Evolutionary conservation across 1,284 basidiomycete species (phyloP).

Genomic region (Veloboletus limbatus): DNA sequence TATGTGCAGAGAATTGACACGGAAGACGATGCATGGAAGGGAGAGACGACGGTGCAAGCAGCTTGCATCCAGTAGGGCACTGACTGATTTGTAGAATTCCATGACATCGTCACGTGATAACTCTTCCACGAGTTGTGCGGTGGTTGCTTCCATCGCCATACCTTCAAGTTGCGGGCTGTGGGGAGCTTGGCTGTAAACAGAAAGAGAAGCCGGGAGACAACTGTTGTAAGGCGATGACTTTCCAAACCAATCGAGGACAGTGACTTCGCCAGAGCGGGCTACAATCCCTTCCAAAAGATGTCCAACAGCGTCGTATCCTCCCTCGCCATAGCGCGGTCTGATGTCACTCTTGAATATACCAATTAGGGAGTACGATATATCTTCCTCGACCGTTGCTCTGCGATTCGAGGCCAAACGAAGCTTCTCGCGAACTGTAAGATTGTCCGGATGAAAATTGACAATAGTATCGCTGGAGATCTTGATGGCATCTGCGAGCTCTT

Average conservation of each 20-base stretch:
- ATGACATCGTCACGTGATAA: background rate
- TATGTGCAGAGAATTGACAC: background rate
- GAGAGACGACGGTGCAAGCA: conserved; percentile 1
- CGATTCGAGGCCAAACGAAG: conserved; percentile 13
- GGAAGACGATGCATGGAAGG: conserved; percentile 8
- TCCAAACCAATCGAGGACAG: conserved; percentile 16
- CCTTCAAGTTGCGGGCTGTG: background rate
- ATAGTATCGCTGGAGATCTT: conserved; percentile 10
- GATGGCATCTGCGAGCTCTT: conserved; percentile 15
- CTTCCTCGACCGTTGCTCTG: conserved; percentile 12
- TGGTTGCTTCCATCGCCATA: background rate
- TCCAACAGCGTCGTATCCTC: conserved; percentile 11
- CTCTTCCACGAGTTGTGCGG: background rate
- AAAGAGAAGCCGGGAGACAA: conserved; percentile 9
- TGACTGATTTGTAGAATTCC: background rate
- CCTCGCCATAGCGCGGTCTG: conserved; percentile 16
- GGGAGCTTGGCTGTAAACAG: conserved; percentile 8
- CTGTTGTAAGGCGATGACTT: conserved; percentile 17
- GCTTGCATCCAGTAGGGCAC: background rate
- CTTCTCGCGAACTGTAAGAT: conserved; percentile 13
- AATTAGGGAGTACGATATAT: conserved; percentile 18
- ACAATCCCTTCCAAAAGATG: conserved; percentile 18
- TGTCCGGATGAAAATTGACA: conserved; percentile 8
- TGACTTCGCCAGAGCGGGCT: conserved; percentile 14
- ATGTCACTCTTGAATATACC: conserved; percentile 19